These are phyloP conservation scores for Hypoxylon rubiginosum DNA, from an alignment of 2,329 filamentous ascomycete species.

Conservation along the genomic window DNA sequence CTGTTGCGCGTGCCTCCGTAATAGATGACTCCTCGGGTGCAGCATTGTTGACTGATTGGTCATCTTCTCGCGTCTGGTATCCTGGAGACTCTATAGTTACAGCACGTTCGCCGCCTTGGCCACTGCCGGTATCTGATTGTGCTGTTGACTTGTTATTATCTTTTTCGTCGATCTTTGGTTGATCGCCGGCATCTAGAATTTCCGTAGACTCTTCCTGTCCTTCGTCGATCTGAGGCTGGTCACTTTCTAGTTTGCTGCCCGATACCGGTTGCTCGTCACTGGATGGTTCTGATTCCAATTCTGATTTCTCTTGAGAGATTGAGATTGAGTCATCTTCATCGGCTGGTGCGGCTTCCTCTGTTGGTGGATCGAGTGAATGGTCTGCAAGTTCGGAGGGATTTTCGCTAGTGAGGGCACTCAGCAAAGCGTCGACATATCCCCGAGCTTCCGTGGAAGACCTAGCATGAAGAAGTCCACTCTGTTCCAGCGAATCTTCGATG, in stretches of 20 bases:
- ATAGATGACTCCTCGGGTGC: constrained; percentile 5
- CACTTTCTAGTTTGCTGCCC: background rate
- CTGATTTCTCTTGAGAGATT: background rate
- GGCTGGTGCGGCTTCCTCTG: constrained; percentile 11
- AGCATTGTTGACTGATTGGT: constrained; percentile 1
- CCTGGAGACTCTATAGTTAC: background rate
- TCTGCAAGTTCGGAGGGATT: constrained; percentile 31
- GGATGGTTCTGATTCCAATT: constrained; percentile 5
- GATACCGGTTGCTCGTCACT: constrained; percentile 1
- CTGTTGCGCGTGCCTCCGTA: constrained; percentile 1
- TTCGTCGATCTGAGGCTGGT: background rate
- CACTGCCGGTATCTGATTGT: constrained; percentile 8
- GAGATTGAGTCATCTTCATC: constrained; percentile 17
- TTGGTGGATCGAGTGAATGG: background rate
- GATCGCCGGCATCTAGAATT: constrained; percentile 5
- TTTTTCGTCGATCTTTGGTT: constrained; percentile 1
- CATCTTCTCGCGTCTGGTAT: background rate
- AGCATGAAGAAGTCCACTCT: constrained; percentile 65
- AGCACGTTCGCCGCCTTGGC: constrained; percentile 3
- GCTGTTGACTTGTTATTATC: background rate
- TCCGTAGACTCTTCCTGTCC: background rate
- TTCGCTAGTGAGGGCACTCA: constrained; percentile 61
- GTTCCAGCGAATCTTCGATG: constrained; percentile 67
- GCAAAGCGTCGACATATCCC: constrained; percentile 64
- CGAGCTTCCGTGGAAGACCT: constrained; percentile 62